Percentiles rank a stretch among this genome's conserved stretches.
Evolutionary conservation across 805 yeast species (phyloP).

Genomic region (Ogataea neopini): DNA sequence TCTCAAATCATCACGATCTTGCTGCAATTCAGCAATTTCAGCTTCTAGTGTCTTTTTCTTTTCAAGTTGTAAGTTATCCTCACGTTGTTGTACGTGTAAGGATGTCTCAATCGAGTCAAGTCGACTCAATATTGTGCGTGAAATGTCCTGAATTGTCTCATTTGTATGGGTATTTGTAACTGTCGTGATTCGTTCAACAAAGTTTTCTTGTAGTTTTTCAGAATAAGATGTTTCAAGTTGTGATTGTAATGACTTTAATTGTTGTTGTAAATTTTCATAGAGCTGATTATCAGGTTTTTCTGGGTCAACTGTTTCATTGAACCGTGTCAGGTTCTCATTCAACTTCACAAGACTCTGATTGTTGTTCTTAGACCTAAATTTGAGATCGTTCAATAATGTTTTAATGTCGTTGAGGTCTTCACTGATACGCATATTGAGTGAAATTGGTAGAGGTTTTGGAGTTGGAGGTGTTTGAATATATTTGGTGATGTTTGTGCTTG

Average conservation of each 20-base stretch:
- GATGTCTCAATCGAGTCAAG: background rate
- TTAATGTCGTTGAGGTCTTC: conserved; percentile 25
- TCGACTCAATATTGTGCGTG: background rate
- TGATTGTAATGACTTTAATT: background rate
- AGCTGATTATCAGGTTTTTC: background rate
- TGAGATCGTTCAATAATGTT: conserved; percentile 20
- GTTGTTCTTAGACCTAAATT: conserved; percentile 24
- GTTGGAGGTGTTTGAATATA: conserved; percentile 12
- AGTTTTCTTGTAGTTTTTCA: background rate
- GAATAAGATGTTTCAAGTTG: background rate
- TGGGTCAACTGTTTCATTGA: conserved; percentile 16
- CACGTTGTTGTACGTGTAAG: background rate
- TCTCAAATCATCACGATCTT: background rate
- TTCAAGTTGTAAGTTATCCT: background rate
- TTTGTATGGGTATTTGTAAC: background rate
- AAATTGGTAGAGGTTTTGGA: conserved; percentile 28
- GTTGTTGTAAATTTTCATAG: background rate
- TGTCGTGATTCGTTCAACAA: background rate
- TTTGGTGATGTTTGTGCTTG: conserved; percentile 22
- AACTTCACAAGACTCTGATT: conserved; percentile 20
- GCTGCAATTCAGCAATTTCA: background rate
- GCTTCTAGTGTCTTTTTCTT: background rate
- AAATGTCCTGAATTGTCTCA: background rate
- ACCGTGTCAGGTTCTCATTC: conserved; percentile 24
- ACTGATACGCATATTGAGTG: conserved; percentile 21